These are phyloP conservation scores for Quercus dentata DNA, from an alignment of 306 rosid species.

Conservation along the genomic window DNA sequence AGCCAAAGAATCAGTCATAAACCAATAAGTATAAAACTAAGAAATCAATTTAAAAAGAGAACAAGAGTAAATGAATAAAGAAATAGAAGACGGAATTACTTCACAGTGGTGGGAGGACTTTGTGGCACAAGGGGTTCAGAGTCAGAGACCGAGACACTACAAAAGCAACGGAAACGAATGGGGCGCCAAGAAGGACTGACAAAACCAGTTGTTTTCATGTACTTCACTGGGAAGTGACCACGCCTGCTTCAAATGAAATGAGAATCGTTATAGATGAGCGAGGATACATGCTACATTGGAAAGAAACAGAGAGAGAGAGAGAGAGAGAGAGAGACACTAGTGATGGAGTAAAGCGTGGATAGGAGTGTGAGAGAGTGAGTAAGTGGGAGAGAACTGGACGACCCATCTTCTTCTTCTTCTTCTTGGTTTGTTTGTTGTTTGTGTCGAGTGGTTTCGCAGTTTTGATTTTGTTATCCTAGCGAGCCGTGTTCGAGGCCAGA, in stretches of 20 bases:
- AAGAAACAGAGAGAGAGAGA: not conserved
- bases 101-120: conserved; percentile 44
- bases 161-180: conserved; percentile 40
- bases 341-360: conserved; percentile 38
- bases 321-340: conserved; percentile 16
- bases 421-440: not conserved
- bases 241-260: conserved; percentile 39
- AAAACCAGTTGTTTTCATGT: conserved; percentile 4
- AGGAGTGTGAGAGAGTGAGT: conserved; percentile 39
- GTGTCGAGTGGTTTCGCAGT: not conserved
- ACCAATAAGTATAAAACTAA: not conserved
- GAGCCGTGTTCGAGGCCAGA: not conserved
- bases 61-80: not conserved
- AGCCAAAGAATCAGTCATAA: not conserved
- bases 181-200: conserved; percentile 29
- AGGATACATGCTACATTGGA: not conserved
- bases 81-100: conserved; percentile 38
- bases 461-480: not conserved
- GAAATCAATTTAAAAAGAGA: not conserved
- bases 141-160: conserved; percentile 37
- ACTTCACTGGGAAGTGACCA: conserved; percentile 25
- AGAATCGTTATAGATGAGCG: not conserved
- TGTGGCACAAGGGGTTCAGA: conserved; percentile 30
- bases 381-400: conserved; percentile 44
- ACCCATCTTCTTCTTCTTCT: conserved; percentile 38